Conservation (phyloP, 345 rosid genomes). For the Brassica juncea region DNA sequence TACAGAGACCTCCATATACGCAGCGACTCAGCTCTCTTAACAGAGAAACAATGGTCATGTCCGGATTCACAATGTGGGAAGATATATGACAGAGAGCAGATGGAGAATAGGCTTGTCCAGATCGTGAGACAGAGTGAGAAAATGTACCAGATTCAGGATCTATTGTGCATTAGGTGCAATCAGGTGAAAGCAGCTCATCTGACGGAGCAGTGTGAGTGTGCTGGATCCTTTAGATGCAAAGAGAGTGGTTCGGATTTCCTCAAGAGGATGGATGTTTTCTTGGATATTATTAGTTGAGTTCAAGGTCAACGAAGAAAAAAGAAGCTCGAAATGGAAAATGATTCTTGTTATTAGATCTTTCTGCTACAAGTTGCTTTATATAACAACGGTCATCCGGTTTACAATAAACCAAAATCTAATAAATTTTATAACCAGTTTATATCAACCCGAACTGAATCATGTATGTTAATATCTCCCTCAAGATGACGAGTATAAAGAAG, state of each 20-base stretch:
- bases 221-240: conserved; percentile 76
- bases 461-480: no score
- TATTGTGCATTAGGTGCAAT: conserved; percentile 75
- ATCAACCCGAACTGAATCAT: no score
- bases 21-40: neutral
- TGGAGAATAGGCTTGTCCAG: conserved; percentile 89
- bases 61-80: neutral
- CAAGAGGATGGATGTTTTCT: conserved; percentile 65
- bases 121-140: conserved; percentile 80
- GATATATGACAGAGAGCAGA: conserved; percentile 58
- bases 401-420: no score
- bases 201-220: conserved; percentile 78
- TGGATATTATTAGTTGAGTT: conserved; percentile 39
- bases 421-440: no score
- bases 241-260: conserved; percentile 65
- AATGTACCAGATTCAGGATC: conserved; percentile 85
- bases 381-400: no score
- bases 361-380: no score
- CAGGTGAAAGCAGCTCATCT: conserved; percentile 90
- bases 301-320: no score
- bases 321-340: no score
- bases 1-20: neutral
- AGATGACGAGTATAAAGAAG: no score
- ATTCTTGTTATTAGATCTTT: no score
- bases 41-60: neutral